Evolutionary conservation across 192 early-diverging fungal species (phyloP).

Genomic region (Umbelopsis sp.): DNA sequence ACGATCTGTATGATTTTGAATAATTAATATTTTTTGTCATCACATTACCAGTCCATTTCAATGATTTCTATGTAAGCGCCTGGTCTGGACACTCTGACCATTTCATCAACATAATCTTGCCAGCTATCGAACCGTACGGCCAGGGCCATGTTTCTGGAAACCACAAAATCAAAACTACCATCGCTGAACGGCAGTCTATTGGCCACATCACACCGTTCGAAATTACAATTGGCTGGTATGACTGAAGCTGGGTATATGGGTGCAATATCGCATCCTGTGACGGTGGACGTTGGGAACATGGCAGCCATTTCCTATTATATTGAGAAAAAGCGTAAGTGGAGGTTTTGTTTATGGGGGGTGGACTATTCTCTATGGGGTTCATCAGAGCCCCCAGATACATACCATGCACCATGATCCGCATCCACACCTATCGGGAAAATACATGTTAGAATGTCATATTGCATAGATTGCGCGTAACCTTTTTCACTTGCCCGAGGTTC

Average conservation of each 20-base stretch:
- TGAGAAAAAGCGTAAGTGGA: background rate
- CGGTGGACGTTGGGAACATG: slow-evolving; percentile 27
- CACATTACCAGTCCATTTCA: slow-evolving; percentile 22
- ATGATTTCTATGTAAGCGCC: slow-evolving; percentile 42
- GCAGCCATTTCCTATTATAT: slow-evolving; percentile 28
- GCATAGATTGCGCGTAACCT: background rate
- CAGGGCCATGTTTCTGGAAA: slow-evolving; percentile 32
- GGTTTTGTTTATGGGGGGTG: background rate
- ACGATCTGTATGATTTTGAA: too few species aligned
- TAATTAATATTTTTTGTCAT: background rate
- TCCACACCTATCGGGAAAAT: background rate
- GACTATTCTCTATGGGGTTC: background rate
- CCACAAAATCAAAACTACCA: slow-evolving; percentile 34
- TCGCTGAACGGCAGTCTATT: slow-evolving; percentile 36
- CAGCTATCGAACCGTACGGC: slow-evolving; percentile 32
- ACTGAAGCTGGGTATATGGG: slow-evolving; percentile 40
- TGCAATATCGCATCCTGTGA: slow-evolving; percentile 42
- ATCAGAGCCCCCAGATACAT: background rate
- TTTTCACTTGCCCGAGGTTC: slow-evolving; percentile 3
- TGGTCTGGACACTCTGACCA: slow-evolving; percentile 31
- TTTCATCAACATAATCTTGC: slow-evolving; percentile 30
- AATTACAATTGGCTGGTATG: slow-evolving; percentile 38
- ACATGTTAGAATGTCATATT: background rate
- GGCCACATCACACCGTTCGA: slow-evolving; percentile 29
- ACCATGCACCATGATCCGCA: slow-evolving; percentile 19